Base-by-base conservation (phyloP, 208 protist species). In the Naegleria fowleri region DNA sequence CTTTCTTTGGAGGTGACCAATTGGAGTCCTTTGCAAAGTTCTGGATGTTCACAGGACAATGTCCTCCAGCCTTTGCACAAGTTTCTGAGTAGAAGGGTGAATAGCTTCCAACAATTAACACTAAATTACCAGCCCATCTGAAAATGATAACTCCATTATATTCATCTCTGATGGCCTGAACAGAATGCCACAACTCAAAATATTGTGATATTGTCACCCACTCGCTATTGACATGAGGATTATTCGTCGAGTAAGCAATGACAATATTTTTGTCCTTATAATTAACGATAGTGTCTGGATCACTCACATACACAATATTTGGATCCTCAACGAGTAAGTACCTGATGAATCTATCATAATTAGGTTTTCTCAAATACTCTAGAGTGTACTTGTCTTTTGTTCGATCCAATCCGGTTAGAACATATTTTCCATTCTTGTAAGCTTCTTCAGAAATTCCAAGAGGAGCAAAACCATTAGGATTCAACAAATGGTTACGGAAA, bases 101-200 rank as follows among this genome's bases (percentile, higher is more conserved):
- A 59, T 41, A 87, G 43, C 22, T 58, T 29, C 5, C 36, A 29
- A 91, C 33, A 29, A 91, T 33, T 9, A 87, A 76, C 2, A 91
- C 29, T 7, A 13, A 22, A 87, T 84, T 86, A 48, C 39, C 38
- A 15, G 29, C 19, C 75, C 88, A 86, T 48, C 38, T 91, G 15
- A 79, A 41, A 3, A 29, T 0, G 0, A 58, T 6, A 15, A 91
- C 39, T 33, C 75, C 90, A 29, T 55, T 9, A 76, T 91, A 87
- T 86, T 51, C 36, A 59, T 33, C 38, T 43, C 90, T 36, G 3
- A 84, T 43, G 25, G 90, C 67, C 7, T 48, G 43, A 36, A 86
- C 29, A 19, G 90, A 52, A 76, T 91, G 90, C 90, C 90, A 91
- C 22, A 91, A 52, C 5, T 87, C 75, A 55, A 91, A 84, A n/a